Base-by-base conservation (phyloP, 768 basidiomycete species). In the Boletus rex-veris region DNA sequence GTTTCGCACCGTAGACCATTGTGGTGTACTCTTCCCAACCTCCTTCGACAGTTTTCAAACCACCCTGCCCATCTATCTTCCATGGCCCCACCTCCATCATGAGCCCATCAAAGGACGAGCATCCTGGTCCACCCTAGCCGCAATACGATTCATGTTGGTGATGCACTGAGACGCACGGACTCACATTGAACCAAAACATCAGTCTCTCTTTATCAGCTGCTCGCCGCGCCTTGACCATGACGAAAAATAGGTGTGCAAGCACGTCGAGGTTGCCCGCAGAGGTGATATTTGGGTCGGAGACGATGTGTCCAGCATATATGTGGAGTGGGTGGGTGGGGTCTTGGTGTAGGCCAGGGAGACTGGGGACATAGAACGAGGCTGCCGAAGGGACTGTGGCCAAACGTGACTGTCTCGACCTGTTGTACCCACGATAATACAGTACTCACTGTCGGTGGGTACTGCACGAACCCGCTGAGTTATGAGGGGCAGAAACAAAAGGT, bases 61-160 rank as follows among this genome's bases (percentile, higher is more conserved):
- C 81, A 51, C 89, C 85, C 15, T 83, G 74, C 48, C 83, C 80
- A 63, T 92, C 88, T 71, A 86, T 73, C 58, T 81, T 81, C 83
- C 92, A 96, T 5, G 96, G 95, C 0, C 96, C 96, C n/a, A 95
- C 78, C 63, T 98, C 96, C 92, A 98, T 95, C 87, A 98, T 88
- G 16, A 94, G 79, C 3, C 96, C 96, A 63, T 98, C 96, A 66
- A 98, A 98, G 1, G 91, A 93, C 0, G 94, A 97, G 70, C 97
- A 98, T 28, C 97, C 97, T 18, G 96, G 96, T 2, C 96, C 96
- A 18, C 93, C 94, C 92, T 95, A 61, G 18, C 42, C 11, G 39
- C 15, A 30, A 47, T 36, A 37, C 11, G 16, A 26, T 37, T 48
- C 42, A 58, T 45, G 45, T 18, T 16, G 16, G 24, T 30, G 39